These are phyloP conservation scores for Aschersonia sp. DNA, from an alignment of 2,329 filamentous ascomycete species.

Conservation along the genomic window DNA sequence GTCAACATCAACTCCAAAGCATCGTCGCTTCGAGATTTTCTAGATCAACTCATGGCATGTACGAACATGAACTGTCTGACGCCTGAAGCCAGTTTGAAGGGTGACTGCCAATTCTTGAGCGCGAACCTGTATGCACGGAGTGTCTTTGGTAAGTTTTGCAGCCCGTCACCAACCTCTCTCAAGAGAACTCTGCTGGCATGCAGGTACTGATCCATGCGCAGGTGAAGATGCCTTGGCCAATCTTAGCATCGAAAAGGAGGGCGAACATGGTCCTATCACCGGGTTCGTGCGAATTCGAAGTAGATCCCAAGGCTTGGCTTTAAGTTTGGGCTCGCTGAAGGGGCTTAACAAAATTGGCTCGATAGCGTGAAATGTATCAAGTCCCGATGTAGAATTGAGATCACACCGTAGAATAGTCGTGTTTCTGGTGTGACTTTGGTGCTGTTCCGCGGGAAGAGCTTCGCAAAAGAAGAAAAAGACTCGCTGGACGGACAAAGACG, in stretches of 20 bases:
- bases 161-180: not conserved
- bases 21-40: slow-evolving; percentile 79
- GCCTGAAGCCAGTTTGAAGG: slow-evolving; percentile 88
- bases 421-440: too few species aligned
- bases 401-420: too few species aligned
- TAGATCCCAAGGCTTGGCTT: slow-evolving; percentile 83
- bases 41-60: slow-evolving; percentile 88
- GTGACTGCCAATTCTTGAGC: slow-evolving; percentile 94
- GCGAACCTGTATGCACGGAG: slow-evolving; percentile 93
- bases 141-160: slow-evolving; percentile 73
- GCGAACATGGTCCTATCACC: slow-evolving; percentile 85
- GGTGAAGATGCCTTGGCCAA: slow-evolving; percentile 97
- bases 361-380: slow-evolving; percentile 9
- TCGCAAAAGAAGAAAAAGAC: too few species aligned
- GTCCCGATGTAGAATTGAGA: too few species aligned
- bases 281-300: slow-evolving; percentile 97
- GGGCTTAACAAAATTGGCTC: slow-evolving; percentile 70
- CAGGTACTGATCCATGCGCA: slow-evolving; percentile 24
- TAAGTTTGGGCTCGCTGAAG: slow-evolving; percentile 89
- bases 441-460: too few species aligned
- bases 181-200: not conserved
- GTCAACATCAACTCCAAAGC: slow-evolving; percentile 99
- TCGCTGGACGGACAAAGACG: too few species aligned
- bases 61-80: slow-evolving; percentile 99
- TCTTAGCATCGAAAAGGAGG: slow-evolving; percentile 93